These are phyloP conservation scores for Phyllosticta ampelicida DNA, from an alignment of 2,329 filamentous ascomycete species.

Conservation along the genomic window DNA sequence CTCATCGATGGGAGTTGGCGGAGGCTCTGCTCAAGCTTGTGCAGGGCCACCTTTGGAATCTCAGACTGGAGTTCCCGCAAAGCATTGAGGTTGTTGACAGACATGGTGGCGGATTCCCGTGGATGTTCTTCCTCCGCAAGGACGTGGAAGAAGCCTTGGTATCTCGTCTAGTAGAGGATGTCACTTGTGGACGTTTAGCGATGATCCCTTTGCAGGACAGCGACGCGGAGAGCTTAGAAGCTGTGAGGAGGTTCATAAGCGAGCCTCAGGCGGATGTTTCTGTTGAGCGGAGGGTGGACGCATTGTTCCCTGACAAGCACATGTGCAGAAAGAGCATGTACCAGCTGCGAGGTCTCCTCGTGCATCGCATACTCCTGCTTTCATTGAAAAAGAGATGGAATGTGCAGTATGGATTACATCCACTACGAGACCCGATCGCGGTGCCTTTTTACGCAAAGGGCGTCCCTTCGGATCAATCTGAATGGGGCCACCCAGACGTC, in stretches of 20 bases:
- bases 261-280: conserved; percentile 14
- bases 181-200: conserved; percentile 20
- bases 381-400: conserved; percentile 55
- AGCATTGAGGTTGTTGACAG: conserved; percentile 41
- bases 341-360: conserved; percentile 53
- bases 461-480: conserved; percentile 46
- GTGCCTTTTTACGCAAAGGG: conserved; percentile 43
- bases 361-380: conserved; percentile 48
- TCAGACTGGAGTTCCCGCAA: conserved; percentile 32
- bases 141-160: conserved; percentile 25
- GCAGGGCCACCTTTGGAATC: conserved; percentile 16
- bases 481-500: conserved; percentile 59
- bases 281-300: conserved; percentile 15
- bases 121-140: conserved; percentile 44
- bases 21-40: conserved; percentile 27
- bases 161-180: conserved; percentile 19
- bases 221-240: conserved; percentile 16
- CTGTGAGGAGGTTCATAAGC: conserved; percentile 27
- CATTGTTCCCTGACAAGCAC: conserved; percentile 25
- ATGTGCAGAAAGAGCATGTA: conserved; percentile 38
- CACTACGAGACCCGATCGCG: conserved; percentile 46
- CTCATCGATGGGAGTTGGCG: conserved; percentile 28
- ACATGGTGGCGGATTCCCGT: conserved; percentile 36
- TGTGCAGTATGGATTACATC: conserved; percentile 45
- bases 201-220: conserved; percentile 20